Evolutionary conservation across 2,329 filamentous ascomycete species (phyloP).

Genomic region (Trichoderma harzianum): DNA sequence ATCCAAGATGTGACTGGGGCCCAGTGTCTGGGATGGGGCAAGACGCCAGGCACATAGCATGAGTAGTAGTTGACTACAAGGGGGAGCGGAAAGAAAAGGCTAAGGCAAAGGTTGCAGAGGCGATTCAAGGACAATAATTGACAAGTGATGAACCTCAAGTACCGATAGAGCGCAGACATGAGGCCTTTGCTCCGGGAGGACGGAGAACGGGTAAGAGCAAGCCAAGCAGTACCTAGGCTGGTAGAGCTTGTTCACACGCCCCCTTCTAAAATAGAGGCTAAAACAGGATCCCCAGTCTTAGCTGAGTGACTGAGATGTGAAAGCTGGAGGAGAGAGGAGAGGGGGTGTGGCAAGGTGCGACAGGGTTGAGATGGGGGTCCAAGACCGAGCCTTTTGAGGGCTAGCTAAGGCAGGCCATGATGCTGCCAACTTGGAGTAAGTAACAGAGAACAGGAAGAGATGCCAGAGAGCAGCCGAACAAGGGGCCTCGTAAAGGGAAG

Average conservation of each 20-base stretch:
- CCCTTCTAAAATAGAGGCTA: constrained; percentile 4
- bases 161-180: background rate
- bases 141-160: background rate
- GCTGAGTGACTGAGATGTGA: constrained; percentile 2
- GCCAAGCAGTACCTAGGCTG: background rate
- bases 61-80: background rate
- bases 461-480: background rate
- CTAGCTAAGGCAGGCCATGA: background rate
- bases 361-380: background rate
- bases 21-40: constrained; percentile 3
- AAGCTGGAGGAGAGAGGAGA: background rate
- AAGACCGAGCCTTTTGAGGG: background rate
- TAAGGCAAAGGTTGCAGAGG: background rate
- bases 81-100: background rate
- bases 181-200: background rate
- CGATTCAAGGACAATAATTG: background rate
- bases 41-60: background rate
- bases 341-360: background rate
- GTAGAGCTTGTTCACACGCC: background rate
- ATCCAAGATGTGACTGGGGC: constrained; percentile 25
- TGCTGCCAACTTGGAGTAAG: background rate
- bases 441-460: background rate
- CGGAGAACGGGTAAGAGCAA: background rate
- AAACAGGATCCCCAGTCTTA: constrained; percentile 7
- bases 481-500: background rate